Evolutionary conservation across 2,329 filamentous ascomycete genomes (phyloP).

Genomic region (Aureobasidium mangrovei): DNA sequence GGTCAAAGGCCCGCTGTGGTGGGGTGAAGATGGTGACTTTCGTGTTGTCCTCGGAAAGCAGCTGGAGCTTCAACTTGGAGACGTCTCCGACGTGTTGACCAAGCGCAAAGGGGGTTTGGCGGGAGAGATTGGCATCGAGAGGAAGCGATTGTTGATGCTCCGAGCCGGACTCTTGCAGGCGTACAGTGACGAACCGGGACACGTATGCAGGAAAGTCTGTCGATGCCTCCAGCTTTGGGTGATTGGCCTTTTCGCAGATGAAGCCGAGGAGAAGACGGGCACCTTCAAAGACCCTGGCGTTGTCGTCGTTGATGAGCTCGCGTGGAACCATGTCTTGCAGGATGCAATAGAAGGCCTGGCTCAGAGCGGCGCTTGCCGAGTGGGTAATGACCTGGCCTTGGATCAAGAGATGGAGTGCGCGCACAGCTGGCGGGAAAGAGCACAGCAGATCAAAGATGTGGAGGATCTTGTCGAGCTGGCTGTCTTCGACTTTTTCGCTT

Average conservation of each 20-base stretch:
- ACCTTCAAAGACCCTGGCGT: constrained; percentile 27
- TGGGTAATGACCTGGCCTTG: constrained; percentile 24
- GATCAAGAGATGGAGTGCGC: constrained; percentile 27
- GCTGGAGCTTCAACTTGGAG: too few species aligned
- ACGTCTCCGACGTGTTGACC: too few species aligned
- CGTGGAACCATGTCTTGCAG: constrained; percentile 25
- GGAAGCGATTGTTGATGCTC: too few species aligned
- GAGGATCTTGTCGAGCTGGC: constrained; percentile 14
- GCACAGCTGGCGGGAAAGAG: constrained; percentile 28
- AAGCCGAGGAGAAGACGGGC: constrained; percentile 30
- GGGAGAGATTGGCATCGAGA: too few species aligned
- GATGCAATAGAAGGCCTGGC: constrained; percentile 24
- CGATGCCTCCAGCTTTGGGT: background rate
- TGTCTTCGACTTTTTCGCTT: constrained; percentile 20
- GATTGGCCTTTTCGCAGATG: constrained; percentile 27
- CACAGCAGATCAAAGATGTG: constrained; percentile 26
- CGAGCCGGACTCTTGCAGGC: background rate
- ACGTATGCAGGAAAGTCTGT: background rate
- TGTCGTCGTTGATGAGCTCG: constrained; percentile 22
- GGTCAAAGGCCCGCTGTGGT: background rate
- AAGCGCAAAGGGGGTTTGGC: too few species aligned
- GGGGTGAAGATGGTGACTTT: background rate
- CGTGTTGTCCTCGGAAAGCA: background rate
- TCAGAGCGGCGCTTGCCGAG: constrained; percentile 27
- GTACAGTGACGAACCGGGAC: background rate